phyloP scores from a whole-genome alignment of 306 rosid species.

The Rosa persica region DNA sequence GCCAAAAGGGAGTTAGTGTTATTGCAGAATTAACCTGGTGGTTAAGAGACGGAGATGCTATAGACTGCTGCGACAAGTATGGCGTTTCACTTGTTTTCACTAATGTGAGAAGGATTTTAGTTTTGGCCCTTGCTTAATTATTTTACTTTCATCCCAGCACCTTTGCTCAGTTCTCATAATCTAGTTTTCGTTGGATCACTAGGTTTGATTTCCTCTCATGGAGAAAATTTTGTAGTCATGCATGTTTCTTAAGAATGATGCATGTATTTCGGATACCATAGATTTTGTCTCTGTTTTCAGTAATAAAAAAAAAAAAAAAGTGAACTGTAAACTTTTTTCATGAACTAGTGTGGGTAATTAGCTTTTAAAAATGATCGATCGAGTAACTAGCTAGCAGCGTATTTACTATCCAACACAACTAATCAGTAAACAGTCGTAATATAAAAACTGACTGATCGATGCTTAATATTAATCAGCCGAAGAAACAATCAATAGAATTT shows the following conservation, averaged over 20 bases:
- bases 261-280: not conserved
- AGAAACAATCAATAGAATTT: not conserved
- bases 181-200: not conserved
- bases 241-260: not conserved
- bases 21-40: slow-evolving; percentile 95
- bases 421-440: not conserved
- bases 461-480: not conserved
- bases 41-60: slow-evolving; percentile 80
- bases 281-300: too few relatives aligned
- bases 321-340: too few relatives aligned
- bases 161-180: not conserved
- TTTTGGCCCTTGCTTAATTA: not conserved
- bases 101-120: slow-evolving; percentile 35
- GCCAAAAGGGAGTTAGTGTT: slow-evolving; percentile 61
- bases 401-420: not conserved
- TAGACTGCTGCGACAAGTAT: slow-evolving; percentile 83
- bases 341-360: too few relatives aligned
- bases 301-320: too few relatives aligned
- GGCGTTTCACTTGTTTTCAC: slow-evolving; percentile 88
- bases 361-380: too few relatives aligned
- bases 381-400: too few relatives aligned
- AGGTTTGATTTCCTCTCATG: not conserved
- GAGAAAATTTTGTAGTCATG: not conserved
- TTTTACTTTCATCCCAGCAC: not conserved
- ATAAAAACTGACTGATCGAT: not conserved